Percentiles rank a stretch among this genome's conserved stretches.
Evolutionary conservation across 805 yeast genomes (phyloP).

Genomic region (Ogataea philodendri): DNA sequence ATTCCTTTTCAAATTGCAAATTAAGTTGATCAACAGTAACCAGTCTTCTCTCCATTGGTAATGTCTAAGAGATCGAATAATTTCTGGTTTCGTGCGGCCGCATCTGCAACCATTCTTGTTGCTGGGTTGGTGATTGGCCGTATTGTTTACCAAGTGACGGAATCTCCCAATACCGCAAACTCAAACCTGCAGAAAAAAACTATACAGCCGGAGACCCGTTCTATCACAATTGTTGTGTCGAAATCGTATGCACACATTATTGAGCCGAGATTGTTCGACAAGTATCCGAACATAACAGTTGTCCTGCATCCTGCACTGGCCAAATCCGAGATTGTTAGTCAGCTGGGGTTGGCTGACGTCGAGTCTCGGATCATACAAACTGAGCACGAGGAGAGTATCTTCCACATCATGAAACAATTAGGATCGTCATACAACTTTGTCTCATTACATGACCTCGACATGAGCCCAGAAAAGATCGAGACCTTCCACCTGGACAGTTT

Average conservation of each 20-base stretch:
- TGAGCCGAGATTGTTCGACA: conserved; percentile 12
- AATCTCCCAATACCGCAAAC: too few relatives aligned
- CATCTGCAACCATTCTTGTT: too few relatives aligned
- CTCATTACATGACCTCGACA: conserved; percentile 20
- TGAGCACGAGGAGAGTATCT: conserved; percentile 47
- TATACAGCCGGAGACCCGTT: too few relatives aligned
- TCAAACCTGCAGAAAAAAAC: too few relatives aligned
- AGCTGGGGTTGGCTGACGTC: conserved; percentile 23
- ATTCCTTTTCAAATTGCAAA: too few relatives aligned
- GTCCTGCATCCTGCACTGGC: conserved; percentile 29
- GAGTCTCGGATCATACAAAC: conserved; percentile 42
- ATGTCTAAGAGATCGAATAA: too few relatives aligned
- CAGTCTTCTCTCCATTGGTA: too few relatives aligned
- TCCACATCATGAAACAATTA: conserved; percentile 56
- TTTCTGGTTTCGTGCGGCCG: too few relatives aligned
- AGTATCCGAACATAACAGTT: conserved; percentile 25
- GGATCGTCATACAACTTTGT: conserved; percentile 27
- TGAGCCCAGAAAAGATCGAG: conserved; percentile 15
- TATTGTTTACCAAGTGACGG: too few relatives aligned
- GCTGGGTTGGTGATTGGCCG: too few relatives aligned
- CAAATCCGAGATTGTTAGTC: conserved; percentile 16
- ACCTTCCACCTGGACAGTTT: conserved; percentile 28
- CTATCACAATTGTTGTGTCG: conserved; percentile 23
- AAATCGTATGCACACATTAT: conserved; percentile 10
- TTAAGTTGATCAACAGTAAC: too few relatives aligned